phyloP scores from a whole-genome alignment of 495 filamentous ascomycete genomes.

The Xylaria bambusicola region DNA sequence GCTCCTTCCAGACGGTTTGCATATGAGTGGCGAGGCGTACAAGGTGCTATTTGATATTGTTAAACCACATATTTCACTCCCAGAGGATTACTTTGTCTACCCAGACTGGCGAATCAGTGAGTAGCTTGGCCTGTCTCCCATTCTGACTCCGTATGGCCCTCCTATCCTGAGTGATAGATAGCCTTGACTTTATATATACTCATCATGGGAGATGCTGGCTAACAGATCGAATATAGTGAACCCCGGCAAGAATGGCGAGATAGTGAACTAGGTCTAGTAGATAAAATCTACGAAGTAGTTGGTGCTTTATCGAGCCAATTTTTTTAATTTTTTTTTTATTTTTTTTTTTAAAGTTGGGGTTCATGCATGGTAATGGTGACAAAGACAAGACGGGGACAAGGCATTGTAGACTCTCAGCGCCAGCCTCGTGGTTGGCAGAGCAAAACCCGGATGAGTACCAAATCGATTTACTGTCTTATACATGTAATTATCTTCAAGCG shows the following conservation, averaged over 20 bases:
- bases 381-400: no score
- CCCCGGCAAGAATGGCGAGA: constrained; percentile 1
- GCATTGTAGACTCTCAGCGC: background rate
- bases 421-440: no score
- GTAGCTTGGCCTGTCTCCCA: background rate
- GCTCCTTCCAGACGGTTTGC: constrained; percentile 55
- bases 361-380: background rate
- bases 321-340: no score
- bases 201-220: background rate
- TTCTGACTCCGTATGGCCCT: no score
- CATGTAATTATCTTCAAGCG: no score
- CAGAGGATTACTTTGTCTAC: constrained; percentile 34
- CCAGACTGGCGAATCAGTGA: constrained; percentile 45
- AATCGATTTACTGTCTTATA: no score
- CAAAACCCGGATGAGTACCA: no score
- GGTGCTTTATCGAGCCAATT: no score
- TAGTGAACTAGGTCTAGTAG: no score
- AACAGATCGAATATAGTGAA: constrained; percentile 13
- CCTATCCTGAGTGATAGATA: background rate
- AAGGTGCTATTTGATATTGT: constrained; percentile 49
- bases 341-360: no score
- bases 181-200: background rate
- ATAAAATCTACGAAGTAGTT: no score
- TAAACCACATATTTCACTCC: constrained; percentile 40
- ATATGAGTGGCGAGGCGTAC: constrained; percentile 55